Percentiles rank a stretch among this genome's conserved stretches.
phyloP scores from a whole-genome alignment of 2,329 filamentous ascomycete species.

The Aureobasidium zeae region DNA sequence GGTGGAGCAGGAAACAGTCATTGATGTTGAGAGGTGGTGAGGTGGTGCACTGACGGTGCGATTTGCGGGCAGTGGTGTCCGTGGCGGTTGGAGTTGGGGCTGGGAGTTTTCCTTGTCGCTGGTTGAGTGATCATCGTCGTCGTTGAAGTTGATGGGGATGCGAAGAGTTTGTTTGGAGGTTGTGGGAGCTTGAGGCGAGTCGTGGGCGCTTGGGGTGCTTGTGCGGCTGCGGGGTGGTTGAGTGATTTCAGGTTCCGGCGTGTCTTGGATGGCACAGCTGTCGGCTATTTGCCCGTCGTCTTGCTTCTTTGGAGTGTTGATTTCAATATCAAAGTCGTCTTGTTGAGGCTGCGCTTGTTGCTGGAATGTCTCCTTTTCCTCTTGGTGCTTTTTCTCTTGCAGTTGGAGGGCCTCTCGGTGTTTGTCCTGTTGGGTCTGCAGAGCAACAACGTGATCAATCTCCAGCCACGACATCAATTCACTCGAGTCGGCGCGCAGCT shows the following conservation, averaged over 20 bases:
- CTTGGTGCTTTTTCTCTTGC: no score
- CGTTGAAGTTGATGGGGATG: constrained; percentile 19
- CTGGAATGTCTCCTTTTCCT: neutral
- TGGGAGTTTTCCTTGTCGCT: constrained; percentile 18
- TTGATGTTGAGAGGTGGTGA: constrained; percentile 23
- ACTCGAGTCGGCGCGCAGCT: constrained; percentile 56
- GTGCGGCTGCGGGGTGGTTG: constrained; percentile 6
- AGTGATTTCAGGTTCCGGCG: constrained; percentile 4
- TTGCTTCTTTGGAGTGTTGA: constrained; percentile 3
- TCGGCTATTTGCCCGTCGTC: constrained; percentile 4
- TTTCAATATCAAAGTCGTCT: constrained; percentile 5
- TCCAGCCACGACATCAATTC: constrained; percentile 69
- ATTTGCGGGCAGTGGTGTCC: constrained; percentile 24
- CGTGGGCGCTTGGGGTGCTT: constrained; percentile 3
- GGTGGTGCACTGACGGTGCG: constrained; percentile 23
- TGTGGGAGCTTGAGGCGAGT: constrained; percentile 1
- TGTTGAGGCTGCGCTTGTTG: neutral
- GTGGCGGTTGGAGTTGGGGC: constrained; percentile 5
- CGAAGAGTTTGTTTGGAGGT: constrained; percentile 10
- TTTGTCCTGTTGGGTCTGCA: constrained; percentile 24
- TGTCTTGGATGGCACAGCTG: neutral
- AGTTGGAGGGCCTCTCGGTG: constrained; percentile 31
- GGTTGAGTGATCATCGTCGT: constrained; percentile 15
- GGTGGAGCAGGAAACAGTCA: constrained; percentile 23
- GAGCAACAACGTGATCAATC: constrained; percentile 58